Conservation (phyloP, 2,329 filamentous ascomycete genomes). For the Aureobasidium uvarum region DNA sequence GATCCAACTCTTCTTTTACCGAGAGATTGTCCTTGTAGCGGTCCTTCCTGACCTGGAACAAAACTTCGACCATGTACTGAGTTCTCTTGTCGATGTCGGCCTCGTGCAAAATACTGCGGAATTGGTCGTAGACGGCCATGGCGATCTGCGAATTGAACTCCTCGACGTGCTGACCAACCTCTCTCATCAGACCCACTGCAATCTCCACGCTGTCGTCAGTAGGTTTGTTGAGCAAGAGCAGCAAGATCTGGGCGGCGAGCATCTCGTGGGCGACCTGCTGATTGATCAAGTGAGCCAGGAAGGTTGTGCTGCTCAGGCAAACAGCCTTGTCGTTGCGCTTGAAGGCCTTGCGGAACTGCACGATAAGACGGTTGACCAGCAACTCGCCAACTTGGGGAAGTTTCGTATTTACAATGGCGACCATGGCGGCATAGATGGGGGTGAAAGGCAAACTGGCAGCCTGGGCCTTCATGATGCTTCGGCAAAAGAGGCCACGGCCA, state of each 20-base stretch:
- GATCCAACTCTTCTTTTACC: constrained; percentile 85
- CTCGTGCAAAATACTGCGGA: constrained; percentile 92
- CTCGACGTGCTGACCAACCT: constrained; percentile 90
- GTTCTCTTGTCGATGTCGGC: constrained; percentile 95
- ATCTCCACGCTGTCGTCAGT: constrained; percentile 98
- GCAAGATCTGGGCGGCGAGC: constrained; percentile 84
- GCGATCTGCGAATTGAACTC: constrained; percentile 91
- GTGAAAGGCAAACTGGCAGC: constrained; percentile 94
- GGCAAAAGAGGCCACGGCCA: constrained; percentile 87
- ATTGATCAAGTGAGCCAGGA: constrained; percentile 92
- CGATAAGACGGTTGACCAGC: constrained; percentile 76
- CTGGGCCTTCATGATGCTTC: constrained; percentile 98
- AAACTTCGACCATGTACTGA: constrained; percentile 98
- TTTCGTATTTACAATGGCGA: constrained; percentile 96
- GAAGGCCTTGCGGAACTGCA: constrained; percentile 94
- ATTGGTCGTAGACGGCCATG: constrained; percentile 90
- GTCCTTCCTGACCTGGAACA: constrained; percentile 96
- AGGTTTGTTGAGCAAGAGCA: constrained; percentile 90
- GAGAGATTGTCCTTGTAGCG: constrained; percentile 93
- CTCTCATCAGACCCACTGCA: constrained; percentile 86
- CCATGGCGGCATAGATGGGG: constrained; percentile 93
- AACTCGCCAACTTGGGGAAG: constrained; percentile 92
- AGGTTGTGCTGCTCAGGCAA: constrained; percentile 87
- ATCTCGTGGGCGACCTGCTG: constrained; percentile 95
- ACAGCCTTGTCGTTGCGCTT: constrained; percentile 96